phyloP scores from a whole-genome alignment of 371 early-diverging fungal species.

The Mortierella sp. region DNA sequence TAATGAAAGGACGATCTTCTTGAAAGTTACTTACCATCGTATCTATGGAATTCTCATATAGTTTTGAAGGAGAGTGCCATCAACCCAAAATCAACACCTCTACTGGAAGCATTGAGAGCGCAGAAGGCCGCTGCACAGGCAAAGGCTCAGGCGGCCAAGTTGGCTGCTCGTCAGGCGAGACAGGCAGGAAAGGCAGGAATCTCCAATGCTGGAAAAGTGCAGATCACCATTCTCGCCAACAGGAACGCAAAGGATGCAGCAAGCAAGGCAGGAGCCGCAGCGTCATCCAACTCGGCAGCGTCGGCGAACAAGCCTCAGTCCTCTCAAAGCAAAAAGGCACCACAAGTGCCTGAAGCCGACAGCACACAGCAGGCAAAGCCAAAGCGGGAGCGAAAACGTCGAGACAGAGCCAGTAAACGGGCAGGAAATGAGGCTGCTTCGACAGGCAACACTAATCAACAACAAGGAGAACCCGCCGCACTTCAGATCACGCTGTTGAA shows the following conservation, averaged over 20 bases:
- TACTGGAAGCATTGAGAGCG: conserved; percentile 83
- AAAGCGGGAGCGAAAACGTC: conserved; percentile 39
- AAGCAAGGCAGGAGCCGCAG: conserved; percentile 17
- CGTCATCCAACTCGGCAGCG: conserved; percentile 7
- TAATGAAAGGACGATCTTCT: not conserved
- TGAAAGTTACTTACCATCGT: not conserved
- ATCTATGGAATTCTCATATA: conserved; percentile 4
- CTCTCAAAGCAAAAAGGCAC: conserved; percentile 14
- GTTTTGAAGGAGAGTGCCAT: conserved; percentile 39
- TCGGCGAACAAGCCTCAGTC: conserved; percentile 19
- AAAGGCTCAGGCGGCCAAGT: conserved; percentile 63
- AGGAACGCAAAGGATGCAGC: conserved; percentile 40
- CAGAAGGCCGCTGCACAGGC: conserved; percentile 79
- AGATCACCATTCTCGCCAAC: conserved; percentile 50
- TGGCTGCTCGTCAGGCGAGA: conserved; percentile 56
- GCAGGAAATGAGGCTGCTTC: conserved; percentile 23
- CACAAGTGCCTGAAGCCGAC: not conserved
- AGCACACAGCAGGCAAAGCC: conserved; percentile 19
- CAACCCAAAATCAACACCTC: conserved; percentile 72
- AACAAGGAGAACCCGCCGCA: conserved; percentile 19
- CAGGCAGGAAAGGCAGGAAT: conserved; percentile 58
- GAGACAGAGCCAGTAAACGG: conserved; percentile 35
- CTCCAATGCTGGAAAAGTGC: conserved; percentile 33
- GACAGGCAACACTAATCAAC: not conserved
- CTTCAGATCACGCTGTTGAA: conserved; percentile 44